These are phyloP conservation scores for Capsicum pubescens DNA, from an alignment of 257 asterid genomes.

Conservation along the genomic window DNA sequence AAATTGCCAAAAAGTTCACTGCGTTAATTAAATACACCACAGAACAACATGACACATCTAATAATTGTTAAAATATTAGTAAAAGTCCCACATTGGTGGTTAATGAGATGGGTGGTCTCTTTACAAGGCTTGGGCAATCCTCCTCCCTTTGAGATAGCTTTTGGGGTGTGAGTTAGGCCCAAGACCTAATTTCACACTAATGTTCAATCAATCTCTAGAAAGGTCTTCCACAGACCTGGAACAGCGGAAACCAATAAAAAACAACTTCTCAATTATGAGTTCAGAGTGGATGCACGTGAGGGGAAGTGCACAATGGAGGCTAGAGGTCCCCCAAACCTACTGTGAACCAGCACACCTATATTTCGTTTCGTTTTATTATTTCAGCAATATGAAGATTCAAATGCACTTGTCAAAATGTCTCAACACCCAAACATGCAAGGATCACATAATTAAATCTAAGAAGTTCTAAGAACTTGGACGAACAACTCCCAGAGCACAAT, in stretches of 20 bases:
- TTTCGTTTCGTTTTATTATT: background rate
- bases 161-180: no score
- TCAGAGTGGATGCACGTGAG: background rate
- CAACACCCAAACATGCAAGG: slow-evolving; percentile 1
- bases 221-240: slow-evolving; percentile 6
- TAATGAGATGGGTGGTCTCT: no score
- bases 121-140: no score
- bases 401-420: slow-evolving; percentile 11
- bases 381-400: slow-evolving; percentile 10
- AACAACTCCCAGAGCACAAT: background rate
- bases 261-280: slow-evolving; percentile 10
- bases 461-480: slow-evolving; percentile 1
- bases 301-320: slow-evolving; percentile 9
- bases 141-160: no score
- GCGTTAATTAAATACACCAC: background rate
- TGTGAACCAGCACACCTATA: background rate
- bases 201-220: background rate
- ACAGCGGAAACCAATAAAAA: background rate
- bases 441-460: background rate
- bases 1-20: background rate
- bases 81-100: no score
- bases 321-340: background rate
- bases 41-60: background rate
- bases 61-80: no score
- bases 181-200: background rate